Evolutionary conservation across 352 stramenopile genomes (phyloP), one percentile per base, ranked within the genome.

Genomic region (Pythium plurisporium): DNA sequence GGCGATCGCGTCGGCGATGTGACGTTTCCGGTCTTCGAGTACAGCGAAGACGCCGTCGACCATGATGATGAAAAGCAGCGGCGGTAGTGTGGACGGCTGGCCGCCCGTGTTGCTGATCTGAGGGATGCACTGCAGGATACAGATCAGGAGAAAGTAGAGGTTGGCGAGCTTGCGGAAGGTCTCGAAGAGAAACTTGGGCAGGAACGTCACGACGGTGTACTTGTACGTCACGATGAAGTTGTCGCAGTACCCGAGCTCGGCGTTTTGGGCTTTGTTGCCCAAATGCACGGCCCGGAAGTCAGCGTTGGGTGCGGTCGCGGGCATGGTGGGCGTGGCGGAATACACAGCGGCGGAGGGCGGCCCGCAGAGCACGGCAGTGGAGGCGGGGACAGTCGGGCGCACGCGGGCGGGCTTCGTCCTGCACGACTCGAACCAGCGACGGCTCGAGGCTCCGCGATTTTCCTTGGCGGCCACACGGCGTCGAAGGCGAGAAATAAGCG

Each of bases 121-220:
- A 76, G 48, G 22, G 74, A 85, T 15, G 73, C 74, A 30, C 79
- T 98, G 96, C 43, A 98, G 74, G 27, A 95, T 79, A 2, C 91
- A 96, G 56, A 98, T 96, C 43, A 94, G 67, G 15, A 98, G 64
- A 63, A 98, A 98, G 69, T 98, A 98, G 63, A 96, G 83, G 65
- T 98, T 98, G 20, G 87, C 91, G 52, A 94, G 88, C 68, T 93
- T 76, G 27, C 91, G 79, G 70, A 98, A 98, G 70, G 98, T 96
- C 68, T 98, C 89, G 22, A 94, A 86, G 37, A 98, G 76, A 38
- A 87, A 93, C 76, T 97, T 84, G 11, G 96, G 95, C 7, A 98
- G 54, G 66, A 98, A 99, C 57, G 74, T 93, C 12, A 89, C 63
- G 15, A 77, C 44, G 25, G 87, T 94, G 76, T 97, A 97, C 74